A percentile compares a stretch with the other conserved stretches of the same genome.
phyloP scores from a whole-genome alignment of 805 yeast species.

The Myxozyma mucilagina region DNA sequence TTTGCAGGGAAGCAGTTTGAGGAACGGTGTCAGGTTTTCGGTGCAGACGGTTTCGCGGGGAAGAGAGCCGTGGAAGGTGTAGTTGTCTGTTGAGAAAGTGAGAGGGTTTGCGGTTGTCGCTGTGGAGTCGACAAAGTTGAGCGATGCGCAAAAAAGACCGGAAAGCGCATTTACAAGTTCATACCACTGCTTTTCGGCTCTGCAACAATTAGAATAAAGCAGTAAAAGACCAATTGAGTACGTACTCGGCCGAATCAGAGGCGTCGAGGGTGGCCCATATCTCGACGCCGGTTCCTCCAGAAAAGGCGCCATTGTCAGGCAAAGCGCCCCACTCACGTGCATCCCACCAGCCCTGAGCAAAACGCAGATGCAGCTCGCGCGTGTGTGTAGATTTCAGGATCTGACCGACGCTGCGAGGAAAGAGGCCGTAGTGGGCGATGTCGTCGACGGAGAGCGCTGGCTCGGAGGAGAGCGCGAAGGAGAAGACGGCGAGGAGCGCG shows the following conservation, averaged over 20 bases:
- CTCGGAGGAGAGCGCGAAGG: conserved; percentile 63
- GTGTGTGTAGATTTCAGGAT: conserved; percentile 65
- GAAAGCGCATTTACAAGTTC: conserved; percentile 71
- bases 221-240: not conserved
- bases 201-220: conserved; percentile 25
- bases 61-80: conserved; percentile 69
- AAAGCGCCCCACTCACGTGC: conserved; percentile 80
- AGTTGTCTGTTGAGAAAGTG: conserved; percentile 18
- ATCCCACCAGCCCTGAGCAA: conserved; percentile 96
- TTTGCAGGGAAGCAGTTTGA: conserved; percentile 85
- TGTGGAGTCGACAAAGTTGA: conserved; percentile 80
- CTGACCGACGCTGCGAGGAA: conserved; percentile 82
- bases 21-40: conserved; percentile 90
- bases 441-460: conserved; percentile 31
- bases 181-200: conserved; percentile 56
- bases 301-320: conserved; percentile 65
- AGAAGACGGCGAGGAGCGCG: conserved; percentile 66
- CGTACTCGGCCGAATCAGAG: conserved; percentile 46
- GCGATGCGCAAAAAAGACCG: conserved; percentile 92
- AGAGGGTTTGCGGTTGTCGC: conserved; percentile 67
- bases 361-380: conserved; percentile 77
- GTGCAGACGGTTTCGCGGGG: conserved; percentile 97
- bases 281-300: conserved; percentile 97
- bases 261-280: conserved; percentile 85
- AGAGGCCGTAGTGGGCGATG: conserved; percentile 56